Base-by-base conservation (phyloP, 2,329 filamentous ascomycete species). In the Emydomyces testavorans region DNA sequence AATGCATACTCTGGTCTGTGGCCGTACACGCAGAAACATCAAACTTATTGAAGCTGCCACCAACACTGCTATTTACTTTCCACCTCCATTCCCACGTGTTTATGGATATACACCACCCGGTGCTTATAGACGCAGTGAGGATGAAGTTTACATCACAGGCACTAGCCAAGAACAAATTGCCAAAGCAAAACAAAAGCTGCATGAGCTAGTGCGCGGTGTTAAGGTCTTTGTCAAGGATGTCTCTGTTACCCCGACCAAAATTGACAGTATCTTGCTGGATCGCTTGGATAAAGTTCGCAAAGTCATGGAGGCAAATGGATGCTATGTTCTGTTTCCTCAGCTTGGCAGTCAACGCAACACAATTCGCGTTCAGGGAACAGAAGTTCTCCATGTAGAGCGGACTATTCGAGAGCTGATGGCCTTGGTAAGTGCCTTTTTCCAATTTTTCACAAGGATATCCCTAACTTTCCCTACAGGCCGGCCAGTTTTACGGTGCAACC, bases 61-160 rank as follows among this genome's bases (percentile, higher is more conserved):
- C 11, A 87, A 89, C 59, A 96, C 92, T 6, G 90, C 92, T 54
- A 96, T 98, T 59, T 98, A 98, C 70, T 96, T 98, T 62, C 92
- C 92, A 23, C 88, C 89, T 6, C 84, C 90, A 0, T 96, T 96
- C 63, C 89, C 90, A 11, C 81, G 83, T 50, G 82, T 95, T 54
- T 95, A 92, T 62, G 84, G 86, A 51, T 98, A 94, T 65, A 85
- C 82, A 46, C 89, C 90, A 1, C 79, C 80, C 6, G 86, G 85
- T 55, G 88, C 88, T 16, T 79, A 79, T 48, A 80, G 85, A 50
- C 81, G 92, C 56, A 85, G 88, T 45, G 83, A 90, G 28, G 82
- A 88, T 61, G 85, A 95, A 61, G 86, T 98, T 52, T 94, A 92
- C 66, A 94, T 98, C 60, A 96, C 92, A 2, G 92, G 92, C 46